These are phyloP conservation scores for Fonsecaea pedrosoi DNA, from an alignment of 2,329 filamentous ascomycete genomes.

Conservation along the genomic window DNA sequence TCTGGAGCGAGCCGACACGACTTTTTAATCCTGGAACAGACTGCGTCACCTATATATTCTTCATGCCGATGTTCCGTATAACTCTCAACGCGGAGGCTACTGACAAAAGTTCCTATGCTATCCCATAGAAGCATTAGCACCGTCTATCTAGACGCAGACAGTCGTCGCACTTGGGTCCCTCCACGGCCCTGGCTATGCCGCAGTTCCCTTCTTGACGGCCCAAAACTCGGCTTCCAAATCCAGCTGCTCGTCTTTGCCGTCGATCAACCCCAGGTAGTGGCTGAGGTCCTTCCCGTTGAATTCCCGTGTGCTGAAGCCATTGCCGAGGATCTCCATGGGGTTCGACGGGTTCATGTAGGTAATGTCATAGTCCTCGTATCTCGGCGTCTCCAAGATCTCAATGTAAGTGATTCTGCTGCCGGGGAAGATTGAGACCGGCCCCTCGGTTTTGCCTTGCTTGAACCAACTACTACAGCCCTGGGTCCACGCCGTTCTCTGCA, in stretches of 20 bases:
- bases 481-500: constrained; percentile 41
- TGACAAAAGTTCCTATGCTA: too few relatives aligned
- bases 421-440: constrained; percentile 48
- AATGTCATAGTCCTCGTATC: constrained; percentile 53
- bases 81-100: too few relatives aligned
- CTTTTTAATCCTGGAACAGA: too few relatives aligned
- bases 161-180: too few relatives aligned
- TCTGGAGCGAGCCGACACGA: too few relatives aligned
- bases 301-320: constrained; percentile 44
- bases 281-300: constrained; percentile 56
- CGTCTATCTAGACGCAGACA: too few relatives aligned
- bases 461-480: constrained; percentile 28
- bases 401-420: constrained; percentile 49
- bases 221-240: not conserved
- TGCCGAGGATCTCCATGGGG: constrained; percentile 45
- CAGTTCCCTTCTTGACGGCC: too few relatives aligned
- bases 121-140: too few relatives aligned
- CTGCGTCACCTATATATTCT: too few relatives aligned
- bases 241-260: not conserved
- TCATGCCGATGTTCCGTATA: too few relatives aligned
- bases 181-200: too few relatives aligned
- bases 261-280: constrained; percentile 49
- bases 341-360: constrained; percentile 42
- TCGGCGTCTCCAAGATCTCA: constrained; percentile 45
- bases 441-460: constrained; percentile 27